phyloP scores from a whole-genome alignment of 2,329 filamentous ascomycete species.

The Botrytis aclada region DNA sequence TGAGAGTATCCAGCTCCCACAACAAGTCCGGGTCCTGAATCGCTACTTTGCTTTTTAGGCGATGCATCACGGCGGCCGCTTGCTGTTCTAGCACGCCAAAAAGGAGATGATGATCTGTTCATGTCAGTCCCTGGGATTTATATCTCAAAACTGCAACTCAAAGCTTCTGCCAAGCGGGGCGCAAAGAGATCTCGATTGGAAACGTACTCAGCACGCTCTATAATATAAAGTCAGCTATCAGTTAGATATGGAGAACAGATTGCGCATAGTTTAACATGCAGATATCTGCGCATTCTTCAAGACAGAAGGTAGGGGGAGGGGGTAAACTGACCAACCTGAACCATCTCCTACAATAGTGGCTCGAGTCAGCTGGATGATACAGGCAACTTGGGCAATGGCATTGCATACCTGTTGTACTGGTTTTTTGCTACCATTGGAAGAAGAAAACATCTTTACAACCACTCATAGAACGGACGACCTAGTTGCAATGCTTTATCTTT shows the following conservation, averaged over 20 bases:
- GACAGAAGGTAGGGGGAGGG: constrained; percentile 23
- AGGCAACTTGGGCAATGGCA: constrained; percentile 17
- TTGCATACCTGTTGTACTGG: constrained; percentile 64
- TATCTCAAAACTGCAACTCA: not conserved
- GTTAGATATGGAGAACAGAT: not conserved
- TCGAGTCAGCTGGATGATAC: constrained; percentile 17
- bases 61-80: constrained; percentile 54
- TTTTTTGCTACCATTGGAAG: constrained; percentile 65
- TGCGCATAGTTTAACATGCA: constrained; percentile 5
- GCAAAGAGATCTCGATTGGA: constrained; percentile 15
- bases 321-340: constrained; percentile 87
- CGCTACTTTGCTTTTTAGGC: constrained; percentile 54
- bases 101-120: constrained; percentile 77
- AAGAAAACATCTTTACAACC: constrained; percentile 55
- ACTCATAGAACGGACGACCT: constrained; percentile 13
- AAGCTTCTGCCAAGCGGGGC: constrained; percentile 16
- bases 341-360: constrained; percentile 75
- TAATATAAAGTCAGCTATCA: not conserved
- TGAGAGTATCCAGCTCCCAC: constrained; percentile 96
- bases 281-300: not conserved
- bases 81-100: constrained; percentile 68
- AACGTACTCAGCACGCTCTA: constrained; percentile 20
- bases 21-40: constrained; percentile 62
- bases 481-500: not conserved
- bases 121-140: constrained; percentile 7